A percentile compares a stretch with the other conserved stretches of the same genome.
Evolutionary conservation across 1,284 basidiomycete species (phyloP).

Genomic region (Leccinum subrobustum): DNA sequence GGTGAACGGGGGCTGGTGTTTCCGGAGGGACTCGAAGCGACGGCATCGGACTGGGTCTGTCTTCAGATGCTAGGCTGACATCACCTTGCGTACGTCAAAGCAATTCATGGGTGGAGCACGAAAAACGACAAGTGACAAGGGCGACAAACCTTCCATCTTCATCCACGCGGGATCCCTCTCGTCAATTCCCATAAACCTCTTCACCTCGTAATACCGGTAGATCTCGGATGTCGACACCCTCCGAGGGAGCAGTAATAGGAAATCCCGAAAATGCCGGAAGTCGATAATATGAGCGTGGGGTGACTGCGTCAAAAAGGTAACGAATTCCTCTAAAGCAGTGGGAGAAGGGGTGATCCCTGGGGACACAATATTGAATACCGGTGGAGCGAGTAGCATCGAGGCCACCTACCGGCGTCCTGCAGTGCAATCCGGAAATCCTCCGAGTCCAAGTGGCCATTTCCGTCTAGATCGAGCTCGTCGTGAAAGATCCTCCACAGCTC

Average conservation of each 20-base stretch:
- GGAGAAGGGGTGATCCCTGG: constrained; percentile 71
- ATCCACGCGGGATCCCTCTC: constrained; percentile 76
- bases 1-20: constrained; percentile 39
- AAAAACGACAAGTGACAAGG: constrained; percentile 14
- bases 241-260: constrained; percentile 83
- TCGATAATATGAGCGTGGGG: constrained; percentile 68
- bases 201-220: constrained; percentile 82
- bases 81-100: constrained; percentile 53
- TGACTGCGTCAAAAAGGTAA: constrained; percentile 72
- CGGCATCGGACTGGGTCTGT: constrained; percentile 46
- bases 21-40: constrained; percentile 17
- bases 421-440: constrained; percentile 72
- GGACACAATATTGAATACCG: constrained; percentile 15
- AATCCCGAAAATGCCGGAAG: constrained; percentile 89
- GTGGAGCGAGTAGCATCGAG: constrained; percentile 16
- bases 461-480: constrained; percentile 82
- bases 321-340: constrained; percentile 73
- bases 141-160: constrained; percentile 80
- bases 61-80: constrained; percentile 71
- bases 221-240: constrained; percentile 83
- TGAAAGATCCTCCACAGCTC: constrained; percentile 91
- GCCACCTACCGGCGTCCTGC: constrained; percentile 63
- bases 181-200: constrained; percentile 72
- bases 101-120: constrained; percentile 21
- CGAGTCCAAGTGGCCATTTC: constrained; percentile 78